A percentile compares a stretch with the other conserved stretches of the same genome.
phyloP scores from a whole-genome alignment of 768 basidiomycete genomes.

The Pseudohyphozyma bogoriensis region DNA sequence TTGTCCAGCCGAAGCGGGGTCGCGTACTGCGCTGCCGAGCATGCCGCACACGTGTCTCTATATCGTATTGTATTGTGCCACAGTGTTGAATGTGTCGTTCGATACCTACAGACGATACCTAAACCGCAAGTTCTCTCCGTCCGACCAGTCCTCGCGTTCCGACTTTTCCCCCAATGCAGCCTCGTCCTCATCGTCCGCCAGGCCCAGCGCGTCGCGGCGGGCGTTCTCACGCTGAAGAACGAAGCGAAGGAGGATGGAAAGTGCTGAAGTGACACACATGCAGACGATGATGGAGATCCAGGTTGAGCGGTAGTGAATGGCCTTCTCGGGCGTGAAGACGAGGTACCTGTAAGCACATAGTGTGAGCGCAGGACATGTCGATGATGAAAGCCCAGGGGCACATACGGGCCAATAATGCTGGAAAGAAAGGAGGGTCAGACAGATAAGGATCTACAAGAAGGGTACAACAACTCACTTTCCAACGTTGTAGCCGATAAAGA shows the following conservation, averaged over 20 bases:
- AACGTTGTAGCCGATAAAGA: conserved; percentile 39
- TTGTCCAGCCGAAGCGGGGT: too few relatives aligned
- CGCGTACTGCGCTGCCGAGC: too few relatives aligned
- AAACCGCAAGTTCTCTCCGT: conserved; percentile 1
- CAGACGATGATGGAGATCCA: conserved; percentile 21
- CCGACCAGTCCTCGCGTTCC: conserved; percentile 19
- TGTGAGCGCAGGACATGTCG: background rate
- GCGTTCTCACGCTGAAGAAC: conserved; percentile 8
- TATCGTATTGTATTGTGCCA: too few relatives aligned
- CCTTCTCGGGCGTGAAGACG: conserved; percentile 6
- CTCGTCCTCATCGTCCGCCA: background rate
- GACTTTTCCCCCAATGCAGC: background rate
- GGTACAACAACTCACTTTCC: conserved; percentile 28
- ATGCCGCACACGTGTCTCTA: too few relatives aligned
- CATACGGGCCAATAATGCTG: background rate
- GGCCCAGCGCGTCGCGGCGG: background rate
- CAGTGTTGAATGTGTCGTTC: too few relatives aligned
- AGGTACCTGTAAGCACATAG: conserved; percentile 4
- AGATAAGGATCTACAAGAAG: background rate
- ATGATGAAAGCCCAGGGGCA: background rate
- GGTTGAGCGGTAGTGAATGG: conserved; percentile 13
- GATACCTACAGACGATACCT: conserved; percentile 14
- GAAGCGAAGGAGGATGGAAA: conserved; percentile 47
- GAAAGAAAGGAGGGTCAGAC: too few relatives aligned
- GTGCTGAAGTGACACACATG: conserved; percentile 36